These are phyloP conservation scores for Trifolium subterraneum DNA, from an alignment of 306 rosid species.

Conservation along the genomic window DNA sequence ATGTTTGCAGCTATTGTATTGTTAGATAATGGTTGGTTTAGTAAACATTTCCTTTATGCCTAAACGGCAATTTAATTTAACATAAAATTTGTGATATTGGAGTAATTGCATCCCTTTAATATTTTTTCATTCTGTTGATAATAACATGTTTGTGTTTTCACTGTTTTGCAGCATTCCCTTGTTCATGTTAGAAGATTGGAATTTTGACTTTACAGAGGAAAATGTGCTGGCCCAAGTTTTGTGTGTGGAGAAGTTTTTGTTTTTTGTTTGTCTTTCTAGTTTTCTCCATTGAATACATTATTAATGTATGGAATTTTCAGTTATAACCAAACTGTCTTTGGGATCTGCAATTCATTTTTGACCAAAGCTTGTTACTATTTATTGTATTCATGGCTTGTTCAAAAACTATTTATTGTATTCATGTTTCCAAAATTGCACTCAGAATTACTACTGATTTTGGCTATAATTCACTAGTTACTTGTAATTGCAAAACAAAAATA, in stretches of 20 bases:
- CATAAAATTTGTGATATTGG: conserved; percentile 1
- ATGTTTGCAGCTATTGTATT: conserved; percentile 15
- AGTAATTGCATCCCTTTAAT: neutral
- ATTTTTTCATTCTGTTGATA: neutral
- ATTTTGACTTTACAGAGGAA: neutral
- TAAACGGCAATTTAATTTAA: neutral
- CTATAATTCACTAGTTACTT: conserved; percentile 4
- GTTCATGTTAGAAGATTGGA: neutral
- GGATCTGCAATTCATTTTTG: conserved; percentile 38
- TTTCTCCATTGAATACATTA: neutral
- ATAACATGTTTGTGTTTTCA: neutral
- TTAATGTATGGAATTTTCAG: conserved; percentile 6
- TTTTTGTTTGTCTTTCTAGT: neutral
- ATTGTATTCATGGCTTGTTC: neutral
- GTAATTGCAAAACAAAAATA: neutral
- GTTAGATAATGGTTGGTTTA: conserved; percentile 26
- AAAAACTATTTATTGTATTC: neutral
- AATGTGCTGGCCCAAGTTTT: conserved; percentile 8
- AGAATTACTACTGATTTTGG: neutral
- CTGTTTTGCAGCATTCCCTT: conserved; percentile 9
- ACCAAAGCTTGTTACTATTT: neutral
- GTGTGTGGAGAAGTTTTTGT: conserved; percentile 1
- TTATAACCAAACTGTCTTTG: conserved; percentile 18
- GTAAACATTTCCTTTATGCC: neutral
- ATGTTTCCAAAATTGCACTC: conserved; percentile 9